These are phyloP conservation scores for Circinella minor DNA, from an alignment of 371 early-diverging fungal genomes.

Conservation along the genomic window DNA sequence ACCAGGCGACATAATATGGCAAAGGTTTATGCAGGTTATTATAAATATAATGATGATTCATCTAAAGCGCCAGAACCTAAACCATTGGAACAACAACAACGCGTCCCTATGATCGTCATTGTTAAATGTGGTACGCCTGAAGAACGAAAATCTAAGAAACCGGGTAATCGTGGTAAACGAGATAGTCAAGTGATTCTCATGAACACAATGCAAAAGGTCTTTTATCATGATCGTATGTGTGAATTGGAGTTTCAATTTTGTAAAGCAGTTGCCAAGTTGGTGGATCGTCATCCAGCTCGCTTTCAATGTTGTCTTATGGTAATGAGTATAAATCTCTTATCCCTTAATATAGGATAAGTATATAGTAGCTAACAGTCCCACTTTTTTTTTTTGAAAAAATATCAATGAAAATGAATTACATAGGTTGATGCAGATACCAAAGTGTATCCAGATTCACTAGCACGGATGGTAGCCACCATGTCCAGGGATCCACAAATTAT, in stretches of 20 bases:
- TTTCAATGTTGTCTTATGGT: slow-evolving; percentile 95
- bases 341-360: too few species aligned
- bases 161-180: slow-evolving; percentile 60
- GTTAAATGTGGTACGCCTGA: slow-evolving; percentile 84
- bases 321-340: neutral
- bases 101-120: slow-evolving; percentile 70
- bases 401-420: neutral
- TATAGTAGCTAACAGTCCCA: too few species aligned
- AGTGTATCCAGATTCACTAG: slow-evolving; percentile 81
- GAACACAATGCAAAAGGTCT: slow-evolving; percentile 89
- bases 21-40: slow-evolving; percentile 83
- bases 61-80: slow-evolving; percentile 32
- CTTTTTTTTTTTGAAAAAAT: too few species aligned
- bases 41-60: slow-evolving; percentile 57
- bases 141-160: slow-evolving; percentile 60
- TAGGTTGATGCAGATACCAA: slow-evolving; percentile 96
- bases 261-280: slow-evolving; percentile 83
- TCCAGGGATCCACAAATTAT: slow-evolving; percentile 77
- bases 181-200: slow-evolving; percentile 82
- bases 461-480: slow-evolving; percentile 82
- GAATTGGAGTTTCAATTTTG: slow-evolving; percentile 96
- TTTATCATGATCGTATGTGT: slow-evolving; percentile 95
- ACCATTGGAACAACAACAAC: slow-evolving; percentile 51
- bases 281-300: slow-evolving; percentile 81
- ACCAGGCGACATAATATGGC: slow-evolving; percentile 89